Conservation (phyloP, 495 filamentous ascomycete species). For the Podospora conica region DNA sequence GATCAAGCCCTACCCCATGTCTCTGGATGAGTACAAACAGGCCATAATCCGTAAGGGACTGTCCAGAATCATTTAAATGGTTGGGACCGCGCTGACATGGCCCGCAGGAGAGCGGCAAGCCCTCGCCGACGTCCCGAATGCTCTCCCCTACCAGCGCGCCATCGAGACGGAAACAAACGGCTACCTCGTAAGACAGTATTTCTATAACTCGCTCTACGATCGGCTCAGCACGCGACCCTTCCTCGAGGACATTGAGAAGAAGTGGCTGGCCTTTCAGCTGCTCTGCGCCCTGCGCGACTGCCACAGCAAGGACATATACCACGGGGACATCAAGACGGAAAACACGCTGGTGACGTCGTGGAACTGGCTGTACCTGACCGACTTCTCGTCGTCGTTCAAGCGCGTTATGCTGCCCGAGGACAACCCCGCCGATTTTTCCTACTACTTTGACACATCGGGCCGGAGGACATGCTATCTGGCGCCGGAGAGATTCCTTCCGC, state of each 20-base stretch:
- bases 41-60: constrained; percentile 60
- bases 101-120: constrained; percentile 69
- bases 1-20: constrained; percentile 81
- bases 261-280: constrained; percentile 96
- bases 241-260: constrained; percentile 95
- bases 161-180: constrained; percentile 86
- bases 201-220: constrained; percentile 96
- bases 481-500: constrained; percentile 79
- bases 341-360: constrained; percentile 95
- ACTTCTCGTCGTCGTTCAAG: constrained; percentile 95
- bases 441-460: constrained; percentile 93
- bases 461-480: constrained; percentile 93
- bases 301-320: constrained; percentile 83
- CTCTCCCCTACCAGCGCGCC: constrained; percentile 80
- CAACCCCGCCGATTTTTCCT: constrained; percentile 95
- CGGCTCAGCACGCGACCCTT: constrained; percentile 95
- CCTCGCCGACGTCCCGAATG: constrained; percentile 82
- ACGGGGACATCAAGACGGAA: constrained; percentile 98
- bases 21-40: constrained; percentile 69
- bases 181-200: constrained; percentile 91
- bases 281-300: constrained; percentile 90
- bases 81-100: constrained; percentile 10
- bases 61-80: neutral
- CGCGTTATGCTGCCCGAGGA: constrained; percentile 92
- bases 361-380: constrained; percentile 98